Conservation (phyloP, 176 grass and related monocot species). For the Bothriochloa decipiens region DNA sequence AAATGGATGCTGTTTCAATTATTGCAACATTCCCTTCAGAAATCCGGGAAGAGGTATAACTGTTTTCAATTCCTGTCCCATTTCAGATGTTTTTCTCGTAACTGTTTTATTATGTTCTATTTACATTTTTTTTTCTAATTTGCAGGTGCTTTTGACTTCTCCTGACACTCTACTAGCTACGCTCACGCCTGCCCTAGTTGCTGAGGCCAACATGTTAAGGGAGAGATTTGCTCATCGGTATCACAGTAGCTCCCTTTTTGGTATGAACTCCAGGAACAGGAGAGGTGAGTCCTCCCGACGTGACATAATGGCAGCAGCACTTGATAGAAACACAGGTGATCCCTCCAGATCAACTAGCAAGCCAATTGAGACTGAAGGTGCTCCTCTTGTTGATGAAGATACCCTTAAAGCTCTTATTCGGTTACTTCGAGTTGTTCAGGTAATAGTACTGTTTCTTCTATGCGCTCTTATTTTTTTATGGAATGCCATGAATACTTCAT, state of each 20-base stretch:
- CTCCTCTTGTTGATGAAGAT: constrained; percentile 81
- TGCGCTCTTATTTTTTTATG: constrained; percentile 11
- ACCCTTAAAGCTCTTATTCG: constrained; percentile 89
- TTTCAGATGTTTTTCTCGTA: neutral
- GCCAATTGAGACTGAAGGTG: constrained; percentile 81
- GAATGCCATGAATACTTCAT: neutral
- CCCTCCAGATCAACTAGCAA: constrained; percentile 69
- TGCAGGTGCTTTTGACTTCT: constrained; percentile 95
- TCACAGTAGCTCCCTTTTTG: constrained; percentile 76
- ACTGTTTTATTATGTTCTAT: neutral
- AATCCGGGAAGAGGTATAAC: constrained; percentile 92
- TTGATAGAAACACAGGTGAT: constrained; percentile 66
- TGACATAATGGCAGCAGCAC: constrained; percentile 54
- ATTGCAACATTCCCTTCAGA: constrained; percentile 98
- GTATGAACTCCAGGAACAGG: constrained; percentile 81
- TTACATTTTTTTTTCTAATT: constrained; percentile 45
- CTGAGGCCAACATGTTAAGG: constrained; percentile 96
- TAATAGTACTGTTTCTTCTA: constrained; percentile 43
- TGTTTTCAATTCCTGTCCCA: constrained; percentile 17
- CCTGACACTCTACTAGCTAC: constrained; percentile 97
- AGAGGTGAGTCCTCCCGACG: constrained; percentile 87
- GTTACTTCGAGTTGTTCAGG: constrained; percentile 91
- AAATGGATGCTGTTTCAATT: constrained; percentile 99
- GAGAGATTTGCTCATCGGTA: constrained; percentile 97
- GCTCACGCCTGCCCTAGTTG: constrained; percentile 91